Conservation (phyloP, 352 stramenopile species). For the Pythium rhizo-oryzae region DNA sequence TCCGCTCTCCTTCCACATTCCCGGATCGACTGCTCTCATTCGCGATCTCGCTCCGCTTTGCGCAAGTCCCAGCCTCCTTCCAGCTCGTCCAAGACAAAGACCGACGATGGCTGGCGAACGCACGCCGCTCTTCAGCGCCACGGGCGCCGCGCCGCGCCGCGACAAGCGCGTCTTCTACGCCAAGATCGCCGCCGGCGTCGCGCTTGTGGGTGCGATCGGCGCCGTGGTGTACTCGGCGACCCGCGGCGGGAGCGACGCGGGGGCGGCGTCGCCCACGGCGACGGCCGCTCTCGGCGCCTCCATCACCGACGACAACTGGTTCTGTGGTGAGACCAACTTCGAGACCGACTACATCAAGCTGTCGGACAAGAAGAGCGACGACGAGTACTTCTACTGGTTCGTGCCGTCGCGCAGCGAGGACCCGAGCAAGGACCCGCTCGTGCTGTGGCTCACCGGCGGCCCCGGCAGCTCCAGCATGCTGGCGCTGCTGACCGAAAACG, state of each 20-base stretch:
- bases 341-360: constrained; percentile 57
- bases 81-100: not conserved
- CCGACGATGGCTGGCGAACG: constrained; percentile 23
- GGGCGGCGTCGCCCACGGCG: not conserved
- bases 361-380: constrained; percentile 48
- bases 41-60: not conserved
- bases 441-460: constrained; percentile 66
- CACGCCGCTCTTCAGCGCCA: constrained; percentile 26
- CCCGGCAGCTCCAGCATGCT: constrained; percentile 41
- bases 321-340: constrained; percentile 40
- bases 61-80: constrained; percentile 9
- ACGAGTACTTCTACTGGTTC: constrained; percentile 77
- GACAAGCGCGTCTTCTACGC: constrained; percentile 23
- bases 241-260: not conserved
- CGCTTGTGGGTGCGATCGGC: constrained; percentile 8
- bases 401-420: no score
- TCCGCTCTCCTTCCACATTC: no score
- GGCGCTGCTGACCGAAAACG: constrained; percentile 57
- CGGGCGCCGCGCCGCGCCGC: constrained; percentile 6
- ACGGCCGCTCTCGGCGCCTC: constrained; percentile 1
- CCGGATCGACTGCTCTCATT: no score
- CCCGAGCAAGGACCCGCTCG: constrained; percentile 44
- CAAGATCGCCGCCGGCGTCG: constrained; percentile 24
- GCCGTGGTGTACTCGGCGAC: constrained; percentile 19
- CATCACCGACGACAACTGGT: constrained; percentile 32